phyloP scores from a whole-genome alignment of 768 basidiomycete species.

The Kwoniella europaea region DNA sequence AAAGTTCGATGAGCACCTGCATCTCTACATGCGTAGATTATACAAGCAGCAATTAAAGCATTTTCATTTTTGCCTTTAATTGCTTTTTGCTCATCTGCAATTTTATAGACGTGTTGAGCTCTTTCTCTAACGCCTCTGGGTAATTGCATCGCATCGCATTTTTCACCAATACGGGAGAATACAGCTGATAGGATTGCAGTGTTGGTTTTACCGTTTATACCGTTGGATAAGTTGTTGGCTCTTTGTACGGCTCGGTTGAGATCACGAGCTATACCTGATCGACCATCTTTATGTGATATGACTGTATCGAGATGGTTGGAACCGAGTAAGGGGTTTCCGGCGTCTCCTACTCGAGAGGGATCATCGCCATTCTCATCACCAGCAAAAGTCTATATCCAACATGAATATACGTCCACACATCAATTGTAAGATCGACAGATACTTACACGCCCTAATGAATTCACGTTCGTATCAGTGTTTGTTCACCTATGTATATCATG shows the following conservation, averaged over 20 bases:
- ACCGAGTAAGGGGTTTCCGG: constrained; percentile 91
- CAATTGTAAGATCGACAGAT: neutral
- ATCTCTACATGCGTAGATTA: constrained; percentile 95
- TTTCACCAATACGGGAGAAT: constrained; percentile 86
- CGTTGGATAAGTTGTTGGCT: constrained; percentile 63
- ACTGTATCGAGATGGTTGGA: constrained; percentile 93
- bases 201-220: constrained; percentile 36
- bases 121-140: constrained; percentile 93
- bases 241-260: constrained; percentile 90
- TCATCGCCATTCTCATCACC: constrained; percentile 99
- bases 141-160: constrained; percentile 94
- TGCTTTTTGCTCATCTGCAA: constrained; percentile 89
- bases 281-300: constrained; percentile 93
- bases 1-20: constrained; percentile 95
- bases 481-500: neutral
- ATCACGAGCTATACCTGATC: constrained; percentile 86
- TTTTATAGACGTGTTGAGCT: constrained; percentile 95
- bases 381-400: constrained; percentile 82
- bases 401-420: constrained; percentile 7
- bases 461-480: too few relatives aligned
- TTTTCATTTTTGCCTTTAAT: constrained; percentile 83
- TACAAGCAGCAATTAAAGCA: constrained; percentile 94
- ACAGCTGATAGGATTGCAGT: constrained; percentile 72
- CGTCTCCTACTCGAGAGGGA: constrained; percentile 98
- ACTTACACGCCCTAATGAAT: constrained; percentile 44